Evolutionary conservation across 1,139 yeast species (phyloP), one percentile per base, ranked within the genome.

Genomic region (Hemisphaericaspora subhashii): DNA sequence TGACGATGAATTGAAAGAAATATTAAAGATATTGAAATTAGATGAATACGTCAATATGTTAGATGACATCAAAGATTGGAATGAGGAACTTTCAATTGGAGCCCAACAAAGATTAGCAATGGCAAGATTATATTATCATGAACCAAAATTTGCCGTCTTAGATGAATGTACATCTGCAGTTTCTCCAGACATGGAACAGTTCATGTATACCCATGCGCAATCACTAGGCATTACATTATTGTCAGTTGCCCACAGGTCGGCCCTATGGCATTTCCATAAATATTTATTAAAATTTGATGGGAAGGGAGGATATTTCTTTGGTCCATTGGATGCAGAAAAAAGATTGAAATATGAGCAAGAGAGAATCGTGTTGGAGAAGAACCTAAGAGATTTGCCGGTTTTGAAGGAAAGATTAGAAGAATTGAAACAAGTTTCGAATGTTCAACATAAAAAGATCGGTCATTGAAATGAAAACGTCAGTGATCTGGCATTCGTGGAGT

Each of bases 91-190:
- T 46, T 84, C 95, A 1, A 82, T 84, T 48, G 97, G 98, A 29
- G 95, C 92, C 16, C 97, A 90, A 60, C 97, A 90, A 60, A 72
- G 96, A 53, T 74, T 90, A 52, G 97, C 97, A 12, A 85, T 90
- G 88, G 96, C 95, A 2, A 76, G 97, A 52, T 71, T 90, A 60
- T 90, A 86, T 57, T 90, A 89, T 57, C 97, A 90, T 59, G 77
- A 76, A 54, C 98, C 98, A 2, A 84, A 81, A 62, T 90, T 88
- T 69, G 97, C 97, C 0, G 96, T 90, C 21, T 70, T 90, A 48
- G 98, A 90, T 64, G 97, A 90, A 64, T 90, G 97, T 62, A 90
- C 98, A 0, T 87, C 96, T 5, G 92, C 96, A 1, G 95, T 89
- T 1, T 83, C 96, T 0, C 86, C 95, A 15, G 88, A 85, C 46